These are phyloP conservation scores for Knufia petricola DNA, from an alignment of 2,329 filamentous ascomycete species.

Conservation along the genomic window DNA sequence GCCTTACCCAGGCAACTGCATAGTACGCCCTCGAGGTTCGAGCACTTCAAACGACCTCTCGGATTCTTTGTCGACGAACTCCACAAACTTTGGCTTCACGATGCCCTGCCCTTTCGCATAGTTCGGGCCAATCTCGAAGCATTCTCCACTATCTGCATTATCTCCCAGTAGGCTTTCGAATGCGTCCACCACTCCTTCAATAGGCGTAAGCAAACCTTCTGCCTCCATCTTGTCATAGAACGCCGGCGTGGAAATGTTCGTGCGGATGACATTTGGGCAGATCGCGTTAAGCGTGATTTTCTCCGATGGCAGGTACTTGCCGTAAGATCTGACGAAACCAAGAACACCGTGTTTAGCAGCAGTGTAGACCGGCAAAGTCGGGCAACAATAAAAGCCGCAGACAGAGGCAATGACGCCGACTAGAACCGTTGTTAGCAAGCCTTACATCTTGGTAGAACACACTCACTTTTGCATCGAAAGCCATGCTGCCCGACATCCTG, in stretches of 20 bases:
- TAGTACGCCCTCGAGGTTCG: conserved; percentile 10
- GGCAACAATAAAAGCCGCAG: conserved; percentile 30
- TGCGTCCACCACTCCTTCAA: conserved; percentile 32
- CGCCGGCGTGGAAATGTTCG: conserved; percentile 28
- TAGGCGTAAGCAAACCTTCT: conserved; percentile 30
- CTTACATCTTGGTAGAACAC: not conserved
- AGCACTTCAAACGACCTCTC: conserved; percentile 14
- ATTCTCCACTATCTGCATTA: conserved; percentile 30
- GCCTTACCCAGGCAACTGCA: conserved; percentile 17
- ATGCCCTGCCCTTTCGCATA: conserved; percentile 17
- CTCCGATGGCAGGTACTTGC: conserved; percentile 32
- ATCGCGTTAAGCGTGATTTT: conserved; percentile 36
- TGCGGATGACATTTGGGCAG: conserved; percentile 34
- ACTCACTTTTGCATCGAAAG: conserved; percentile 32
- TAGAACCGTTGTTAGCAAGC: conserved; percentile 2
- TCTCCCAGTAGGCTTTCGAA: conserved; percentile 31
- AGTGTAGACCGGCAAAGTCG: conserved; percentile 30
- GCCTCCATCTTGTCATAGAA: conserved; percentile 33
- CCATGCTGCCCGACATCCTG: conserved; percentile 28
- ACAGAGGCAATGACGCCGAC: conserved; percentile 28
- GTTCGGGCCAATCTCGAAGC: conserved; percentile 34
- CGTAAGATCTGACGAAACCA: conserved; percentile 33
- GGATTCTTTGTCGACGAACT: conserved; percentile 17
- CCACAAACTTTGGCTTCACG: conserved; percentile 11
- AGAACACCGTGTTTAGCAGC: conserved; percentile 33